Evolutionary conservation across 2,329 filamentous ascomycete genomes (phyloP), one percentile per base, ranked within the genome.

Genomic region (Diaporthe eres): DNA sequence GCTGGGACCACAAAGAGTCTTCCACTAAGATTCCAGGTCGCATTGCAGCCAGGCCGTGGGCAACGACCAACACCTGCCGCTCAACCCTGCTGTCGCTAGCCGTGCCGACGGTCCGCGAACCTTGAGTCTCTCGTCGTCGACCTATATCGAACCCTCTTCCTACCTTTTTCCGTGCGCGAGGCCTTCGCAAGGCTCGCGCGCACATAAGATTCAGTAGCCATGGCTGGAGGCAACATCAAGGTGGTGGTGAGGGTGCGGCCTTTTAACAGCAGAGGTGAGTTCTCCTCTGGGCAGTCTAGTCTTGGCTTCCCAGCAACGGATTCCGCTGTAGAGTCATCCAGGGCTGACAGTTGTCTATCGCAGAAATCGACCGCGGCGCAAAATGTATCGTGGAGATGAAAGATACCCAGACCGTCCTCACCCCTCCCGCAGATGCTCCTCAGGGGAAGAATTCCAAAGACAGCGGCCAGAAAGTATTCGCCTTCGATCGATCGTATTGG

Each of bases 331-430:
- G 8, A 61, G n/a, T n/a, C 51, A 13, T 25, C 28, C 31, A 42
- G 39, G 53, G 47, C 65, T 77, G 72, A 77, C 47, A 17, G 17
- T 39, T 34, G 12, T 31, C 19, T 49, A 28, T 60, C 77, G 71
- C 83, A 98, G 95, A 98, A 90, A 93, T 93, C 82, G 96, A 98
- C 79, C 92, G 97, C 83, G 92, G 93, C 81, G 93, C 97, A 90
- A 95, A 94, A 96, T 98, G 96, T 88, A 97, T 99, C 81, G 94
- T 99, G 78, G 94, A 96, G 81, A 99, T 99, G 97, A 94, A 97
- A 88, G 94, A 91, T 80, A 92, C 91, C 85, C 97, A 99, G 87
- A 99, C 97, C 74, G 87, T 98, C 82, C 91, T 99, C 78, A 92
- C 89, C 39, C 91, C 94, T 74, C 95, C 96, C 17, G 87, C 92